A percentile compares a stretch with the other conserved stretches of the same genome.
Evolutionary conservation across 441 rosid genomes (phyloP).

Genomic region (Corymbia calophylla): DNA sequence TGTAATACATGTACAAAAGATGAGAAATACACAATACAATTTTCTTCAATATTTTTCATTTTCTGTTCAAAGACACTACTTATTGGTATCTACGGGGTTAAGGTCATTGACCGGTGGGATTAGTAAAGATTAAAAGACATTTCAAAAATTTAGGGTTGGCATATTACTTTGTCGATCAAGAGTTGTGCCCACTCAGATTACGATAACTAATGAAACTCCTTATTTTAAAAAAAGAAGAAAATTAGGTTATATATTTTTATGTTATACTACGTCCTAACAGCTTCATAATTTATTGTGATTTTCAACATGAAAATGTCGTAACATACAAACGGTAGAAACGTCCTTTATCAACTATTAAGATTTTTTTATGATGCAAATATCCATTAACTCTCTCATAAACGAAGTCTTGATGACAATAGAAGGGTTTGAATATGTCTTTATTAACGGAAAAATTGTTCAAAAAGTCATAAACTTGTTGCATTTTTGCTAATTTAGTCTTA

Average conservation of each 20-base stretch:
- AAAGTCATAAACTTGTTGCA: no score
- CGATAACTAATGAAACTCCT: neutral
- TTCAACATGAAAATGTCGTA: neutral
- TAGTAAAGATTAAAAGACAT: neutral
- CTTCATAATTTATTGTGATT: neutral
- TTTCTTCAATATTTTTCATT: no score
- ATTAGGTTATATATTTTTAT: neutral
- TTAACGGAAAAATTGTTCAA: no score
- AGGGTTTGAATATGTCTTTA: neutral
- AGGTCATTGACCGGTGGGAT: neutral
- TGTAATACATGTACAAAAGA: no score
- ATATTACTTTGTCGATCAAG: neutral
- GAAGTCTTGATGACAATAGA: neutral
- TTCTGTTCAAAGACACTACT: no score
- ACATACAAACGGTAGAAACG: neutral
- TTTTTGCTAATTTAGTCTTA: no score
- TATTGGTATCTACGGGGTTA: neutral
- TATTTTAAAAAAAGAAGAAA: neutral
- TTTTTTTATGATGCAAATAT: neutral
- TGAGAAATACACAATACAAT: no score
- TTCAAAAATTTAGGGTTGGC: neutral
- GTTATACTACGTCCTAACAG: neutral
- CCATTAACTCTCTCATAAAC: neutral
- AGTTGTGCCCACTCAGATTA: fast-evolving
- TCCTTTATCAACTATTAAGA: neutral